A percentile compares a stretch with the other conserved stretches of the same genome.
phyloP scores from a whole-genome alignment of 164 flowering plant genomes.

The Protea cynaroides region DNA sequence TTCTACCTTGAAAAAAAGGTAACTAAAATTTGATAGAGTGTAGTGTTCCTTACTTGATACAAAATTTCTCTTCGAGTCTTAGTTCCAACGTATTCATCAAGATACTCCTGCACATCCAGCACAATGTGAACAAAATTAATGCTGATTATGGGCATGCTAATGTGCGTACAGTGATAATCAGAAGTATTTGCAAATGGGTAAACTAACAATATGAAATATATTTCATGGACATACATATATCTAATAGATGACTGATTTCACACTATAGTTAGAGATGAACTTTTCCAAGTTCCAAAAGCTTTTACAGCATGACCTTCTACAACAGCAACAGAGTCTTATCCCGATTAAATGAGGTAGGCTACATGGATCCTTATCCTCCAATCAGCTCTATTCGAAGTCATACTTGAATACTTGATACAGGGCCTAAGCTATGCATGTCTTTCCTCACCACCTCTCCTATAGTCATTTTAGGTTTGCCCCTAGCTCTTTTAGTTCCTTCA shows the following conservation, averaged over 20 bases:
- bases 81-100: conserved; percentile 67
- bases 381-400: too few relatives aligned
- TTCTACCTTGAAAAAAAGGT: too few relatives aligned
- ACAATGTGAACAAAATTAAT: neutral
- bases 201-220: neutral
- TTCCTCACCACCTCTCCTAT: too few relatives aligned
- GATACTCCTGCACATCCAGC: conserved; percentile 72
- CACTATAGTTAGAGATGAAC: neutral
- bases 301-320: too few relatives aligned
- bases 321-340: too few relatives aligned
- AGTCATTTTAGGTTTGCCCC: too few relatives aligned
- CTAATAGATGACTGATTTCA: neutral
- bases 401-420: too few relatives aligned
- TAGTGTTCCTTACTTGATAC: conserved; percentile 51
- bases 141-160: neutral
- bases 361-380: too few relatives aligned
- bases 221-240: neutral
- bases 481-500: too few relatives aligned
- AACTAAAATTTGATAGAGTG: neutral
- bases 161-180: neutral
- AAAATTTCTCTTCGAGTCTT: conserved; percentile 61
- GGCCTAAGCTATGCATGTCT: too few relatives aligned
- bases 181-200: neutral
- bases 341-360: too few relatives aligned
- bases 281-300: neutral